Base-by-base conservation (phyloP, 495 filamentous ascomycete species). In the Penicillium dipodomyicola region DNA sequence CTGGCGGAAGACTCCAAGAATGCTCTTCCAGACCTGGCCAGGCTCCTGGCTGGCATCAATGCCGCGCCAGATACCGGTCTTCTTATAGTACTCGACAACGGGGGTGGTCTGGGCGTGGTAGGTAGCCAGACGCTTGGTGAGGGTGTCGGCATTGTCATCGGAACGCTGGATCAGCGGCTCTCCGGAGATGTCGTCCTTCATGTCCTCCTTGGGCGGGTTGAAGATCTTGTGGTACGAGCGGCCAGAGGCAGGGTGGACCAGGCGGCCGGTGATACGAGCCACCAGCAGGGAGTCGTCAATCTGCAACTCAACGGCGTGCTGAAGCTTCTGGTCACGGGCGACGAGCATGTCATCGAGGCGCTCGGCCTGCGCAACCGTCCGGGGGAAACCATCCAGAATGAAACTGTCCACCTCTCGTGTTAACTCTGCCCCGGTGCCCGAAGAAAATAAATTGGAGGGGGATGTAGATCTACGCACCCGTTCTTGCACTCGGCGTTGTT, bases 341-440 rank as follows among this genome's bases (percentile, higher is more conserved):
- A 64, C 54, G 58, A 98, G 87, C 94, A 98, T 98, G 55, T 82
- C 81, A 76, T 98, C 94, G 67, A 98, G 86, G 62, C 91, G 86
- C 73, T 96, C 88, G 45, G 94, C 94, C 77, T 98, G 94, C 39
- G 91, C 84, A 53, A 97, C 92, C 17, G 94, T 98, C 60, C 94
- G 88, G 27, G 94, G 94, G 83, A 98, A 98, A 62, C 94, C 94
- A 70, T 98, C 94, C 69, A 98, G 88, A 65, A 98, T 98, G 81
- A 98, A 98, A 64, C 94, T 98, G 67, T 55, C 19, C 37, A 59
- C 35, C 43, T 50, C 32, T 20, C 29, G 33, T 59, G 59, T 70
- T 52, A 71, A 57, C 40, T 30, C 32, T 49, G 22, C 35, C 25
- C 43, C 10, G 20, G 19, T 29, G 44, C n/a, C 23, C 40, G 35